Percentiles rank a stretch among this genome's conserved stretches.
Conservation (phyloP, 2,329 filamentous ascomycete genomes). For the Colletotrichum gigasporum region DNA sequence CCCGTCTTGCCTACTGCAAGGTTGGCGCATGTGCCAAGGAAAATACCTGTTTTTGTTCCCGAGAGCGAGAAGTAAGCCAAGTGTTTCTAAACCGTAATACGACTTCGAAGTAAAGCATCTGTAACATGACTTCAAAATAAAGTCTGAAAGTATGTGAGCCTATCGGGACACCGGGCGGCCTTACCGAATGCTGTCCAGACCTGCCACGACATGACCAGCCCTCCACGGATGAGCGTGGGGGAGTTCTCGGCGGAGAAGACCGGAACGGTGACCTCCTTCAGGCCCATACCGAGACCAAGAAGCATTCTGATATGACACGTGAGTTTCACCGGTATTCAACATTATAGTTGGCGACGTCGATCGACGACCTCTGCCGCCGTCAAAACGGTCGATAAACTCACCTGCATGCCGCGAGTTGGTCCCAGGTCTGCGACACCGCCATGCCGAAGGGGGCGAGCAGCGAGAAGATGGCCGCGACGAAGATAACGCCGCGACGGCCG, state of each 20-base stretch:
- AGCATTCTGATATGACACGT: slow-evolving; percentile 44
- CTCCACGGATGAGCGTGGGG: slow-evolving; percentile 61
- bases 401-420: slow-evolving; percentile 64
- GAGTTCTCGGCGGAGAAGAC: slow-evolving; percentile 64
- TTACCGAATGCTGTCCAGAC: slow-evolving; percentile 61
- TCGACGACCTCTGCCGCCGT: too few relatives aligned
- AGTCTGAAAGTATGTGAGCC: too few relatives aligned
- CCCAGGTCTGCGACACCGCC: slow-evolving; percentile 67
- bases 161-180: too few relatives aligned
- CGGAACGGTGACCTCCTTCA: slow-evolving; percentile 59
- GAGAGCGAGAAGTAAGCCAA: not conserved
- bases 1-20: slow-evolving; percentile 69
- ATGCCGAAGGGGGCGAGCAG: slow-evolving; percentile 69
- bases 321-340: not conserved
- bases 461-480: slow-evolving; percentile 70
- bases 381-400: too few relatives aligned
- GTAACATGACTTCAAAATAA: too few relatives aligned
- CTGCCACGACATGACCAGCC: slow-evolving; percentile 65
- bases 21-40: slow-evolving; percentile 73
- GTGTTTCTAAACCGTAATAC: too few relatives aligned
- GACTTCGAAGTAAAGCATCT: too few relatives aligned
- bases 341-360: too few relatives aligned
- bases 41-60: slow-evolving; percentile 57
- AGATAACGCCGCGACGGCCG: slow-evolving; percentile 72
- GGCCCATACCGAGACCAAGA: slow-evolving; percentile 69